phyloP scores from a whole-genome alignment of 768 basidiomycete genomes.

The Phaeotremella fagi region DNA sequence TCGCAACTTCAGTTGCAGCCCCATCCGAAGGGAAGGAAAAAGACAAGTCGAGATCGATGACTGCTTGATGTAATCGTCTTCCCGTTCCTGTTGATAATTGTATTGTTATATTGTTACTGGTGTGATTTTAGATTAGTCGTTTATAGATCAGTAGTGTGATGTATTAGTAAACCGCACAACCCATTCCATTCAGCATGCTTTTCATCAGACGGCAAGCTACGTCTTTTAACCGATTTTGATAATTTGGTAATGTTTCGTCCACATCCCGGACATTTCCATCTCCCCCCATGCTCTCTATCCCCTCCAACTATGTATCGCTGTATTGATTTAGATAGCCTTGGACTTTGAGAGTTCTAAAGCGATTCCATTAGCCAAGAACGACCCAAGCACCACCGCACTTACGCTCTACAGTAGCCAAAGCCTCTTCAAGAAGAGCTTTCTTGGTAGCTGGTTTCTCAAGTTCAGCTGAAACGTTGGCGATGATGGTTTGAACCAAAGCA shows the following conservation, averaged over 20 bases:
- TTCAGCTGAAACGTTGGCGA: conserved; percentile 40
- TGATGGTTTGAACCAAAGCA: conserved; percentile 75
- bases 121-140: too few species aligned
- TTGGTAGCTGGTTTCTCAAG: conserved; percentile 72
- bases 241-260: too few species aligned
- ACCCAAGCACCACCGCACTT: conserved; percentile 50
- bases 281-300: conserved; percentile 1
- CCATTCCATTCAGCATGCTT: not conserved
- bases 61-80: too few species aligned
- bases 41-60: too few species aligned
- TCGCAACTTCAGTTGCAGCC: too few species aligned
- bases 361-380: conserved; percentile 2
- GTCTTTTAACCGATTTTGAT: not conserved
- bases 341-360: conserved; percentile 75
- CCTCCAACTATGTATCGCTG: conserved; percentile 2
- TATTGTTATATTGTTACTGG: too few species aligned
- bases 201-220: not conserved
- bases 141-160: too few species aligned
- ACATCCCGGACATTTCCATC: too few species aligned
- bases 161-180: too few species aligned
- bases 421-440: conserved; percentile 75
- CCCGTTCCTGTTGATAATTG: too few species aligned
- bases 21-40: too few species aligned
- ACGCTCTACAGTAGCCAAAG: conserved; percentile 90
- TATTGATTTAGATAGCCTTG: conserved; percentile 70